These are phyloP conservation scores for Ceratobasidium sp. DNA, from an alignment of 1,284 basidiomycete species.

Conservation along the genomic window DNA sequence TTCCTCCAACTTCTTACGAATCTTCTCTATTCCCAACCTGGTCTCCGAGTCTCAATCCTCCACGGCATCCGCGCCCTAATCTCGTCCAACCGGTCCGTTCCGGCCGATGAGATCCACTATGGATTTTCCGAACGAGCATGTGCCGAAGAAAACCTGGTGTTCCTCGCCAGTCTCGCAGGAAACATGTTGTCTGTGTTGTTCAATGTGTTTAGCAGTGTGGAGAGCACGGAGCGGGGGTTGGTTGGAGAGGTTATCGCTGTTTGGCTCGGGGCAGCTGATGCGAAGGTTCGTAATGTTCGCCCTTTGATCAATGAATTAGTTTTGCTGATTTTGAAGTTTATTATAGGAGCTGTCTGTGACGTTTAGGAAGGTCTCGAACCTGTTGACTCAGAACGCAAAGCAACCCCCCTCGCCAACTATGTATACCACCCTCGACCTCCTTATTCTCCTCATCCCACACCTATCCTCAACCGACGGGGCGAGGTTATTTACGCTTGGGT, in stretches of 20 bases:
- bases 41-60: constrained; percentile 55
- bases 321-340: no score
- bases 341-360: constrained; percentile 82
- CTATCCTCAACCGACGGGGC: constrained; percentile 73
- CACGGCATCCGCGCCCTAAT: constrained; percentile 59
- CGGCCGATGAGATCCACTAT: constrained; percentile 62
- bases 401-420: constrained; percentile 64
- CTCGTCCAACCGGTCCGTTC: constrained; percentile 62
- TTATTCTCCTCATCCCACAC: constrained; percentile 86
- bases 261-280: constrained; percentile 88
- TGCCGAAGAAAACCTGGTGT: constrained; percentile 75
- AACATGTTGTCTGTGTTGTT: constrained; percentile 96
- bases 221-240: constrained; percentile 80
- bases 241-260: constrained; percentile 89
- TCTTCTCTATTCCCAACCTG: constrained; percentile 50
- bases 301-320: no score
- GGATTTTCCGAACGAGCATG: constrained; percentile 66
- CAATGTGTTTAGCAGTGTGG: constrained; percentile 93
- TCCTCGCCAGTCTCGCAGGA: constrained; percentile 84
- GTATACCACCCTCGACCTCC: constrained; percentile 90
- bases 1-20: constrained; percentile 53
- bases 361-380: constrained; percentile 81
- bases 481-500: constrained; percentile 74
- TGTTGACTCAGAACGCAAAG: constrained; percentile 81
- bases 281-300: constrained; percentile 65